phyloP scores from a whole-genome alignment of 768 basidiomycete genomes.

The Tephrocybe sp. region DNA sequence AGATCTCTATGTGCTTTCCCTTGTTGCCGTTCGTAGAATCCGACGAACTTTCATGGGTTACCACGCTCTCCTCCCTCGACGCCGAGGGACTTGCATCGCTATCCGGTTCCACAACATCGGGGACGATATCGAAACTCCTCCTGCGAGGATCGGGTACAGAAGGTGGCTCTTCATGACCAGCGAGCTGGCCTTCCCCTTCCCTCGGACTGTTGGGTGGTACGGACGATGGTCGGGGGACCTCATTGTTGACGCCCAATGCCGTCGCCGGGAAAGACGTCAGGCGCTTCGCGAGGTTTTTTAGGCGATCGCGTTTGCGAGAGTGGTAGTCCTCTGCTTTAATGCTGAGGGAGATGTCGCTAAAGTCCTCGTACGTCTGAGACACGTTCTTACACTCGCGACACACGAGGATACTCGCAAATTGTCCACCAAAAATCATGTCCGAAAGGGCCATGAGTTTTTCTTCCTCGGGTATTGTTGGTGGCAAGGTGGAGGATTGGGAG shows the following conservation, averaged over 20 bases:
- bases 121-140: conserved; percentile 42
- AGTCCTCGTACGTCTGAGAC: conserved; percentile 91
- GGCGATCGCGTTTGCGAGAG: conserved; percentile 72
- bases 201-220: conserved; percentile 46
- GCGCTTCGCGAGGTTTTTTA: conserved; percentile 73
- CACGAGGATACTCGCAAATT: conserved; percentile 87
- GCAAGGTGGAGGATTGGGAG: conserved; percentile 12
- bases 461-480: conserved; percentile 32
- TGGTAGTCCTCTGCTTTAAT: conserved; percentile 83
- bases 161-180: conserved; percentile 35
- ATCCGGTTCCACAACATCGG: conserved; percentile 19
- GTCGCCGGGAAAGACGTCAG: conserved; percentile 42
- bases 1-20: conserved; percentile 36
- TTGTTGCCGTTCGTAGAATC: conserved; percentile 17
- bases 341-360: conserved; percentile 89
- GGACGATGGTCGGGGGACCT: conserved; percentile 53
- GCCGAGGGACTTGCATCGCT: conserved; percentile 12
- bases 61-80: conserved; percentile 27
- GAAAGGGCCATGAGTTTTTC: conserved; percentile 68
- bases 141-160: conserved; percentile 38
- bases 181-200: conserved; percentile 25
- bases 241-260: conserved; percentile 16
- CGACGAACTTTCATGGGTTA: not conserved
- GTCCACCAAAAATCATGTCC: conserved; percentile 90
- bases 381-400: conserved; percentile 94